Percentiles rank a stretch among this genome's conserved stretches.
Evolutionary conservation across 1,284 basidiomycete genomes (phyloP).

Genomic region (Boletellus sp.): DNA sequence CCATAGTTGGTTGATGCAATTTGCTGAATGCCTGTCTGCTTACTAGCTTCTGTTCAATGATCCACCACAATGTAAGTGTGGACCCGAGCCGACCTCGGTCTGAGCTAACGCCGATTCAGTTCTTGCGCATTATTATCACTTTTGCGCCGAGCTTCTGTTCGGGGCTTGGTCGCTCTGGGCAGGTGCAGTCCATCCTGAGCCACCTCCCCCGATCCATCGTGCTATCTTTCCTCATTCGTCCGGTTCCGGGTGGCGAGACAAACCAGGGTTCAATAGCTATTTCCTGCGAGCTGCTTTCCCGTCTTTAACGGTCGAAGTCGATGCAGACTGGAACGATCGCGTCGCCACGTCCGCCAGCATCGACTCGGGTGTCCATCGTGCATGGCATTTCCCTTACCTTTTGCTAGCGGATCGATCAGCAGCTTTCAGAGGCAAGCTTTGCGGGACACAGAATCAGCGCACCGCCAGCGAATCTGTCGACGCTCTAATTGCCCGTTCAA

Average conservation of each 20-base stretch:
- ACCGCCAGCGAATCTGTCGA: slow-evolving; percentile 65
- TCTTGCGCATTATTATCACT: slow-evolving; percentile 80
- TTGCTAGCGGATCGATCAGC: slow-evolving; percentile 74
- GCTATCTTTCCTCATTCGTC: slow-evolving; percentile 64
- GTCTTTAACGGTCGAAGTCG: slow-evolving; percentile 62
- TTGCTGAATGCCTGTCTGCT: slow-evolving; percentile 4
- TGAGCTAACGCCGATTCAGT: slow-evolving; percentile 35
- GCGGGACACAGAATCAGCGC: slow-evolving; percentile 61
- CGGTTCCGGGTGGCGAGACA: slow-evolving; percentile 66
- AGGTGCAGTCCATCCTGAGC: slow-evolving; percentile 38
- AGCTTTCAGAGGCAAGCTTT: slow-evolving; percentile 61
- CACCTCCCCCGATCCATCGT: slow-evolving; percentile 58
- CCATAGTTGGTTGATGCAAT: not conserved
- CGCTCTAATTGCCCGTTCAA: slow-evolving; percentile 17
- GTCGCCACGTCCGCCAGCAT: slow-evolving; percentile 32
- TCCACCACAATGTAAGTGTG: slow-evolving; percentile 49
- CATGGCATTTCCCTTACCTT: slow-evolving; percentile 56
- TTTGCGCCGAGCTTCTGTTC: slow-evolving; percentile 73
- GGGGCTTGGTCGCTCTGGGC: slow-evolving; percentile 73
- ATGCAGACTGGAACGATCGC: slow-evolving; percentile 69
- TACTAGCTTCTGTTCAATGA: slow-evolving; percentile 60
- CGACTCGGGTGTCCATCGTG: slow-evolving; percentile 24
- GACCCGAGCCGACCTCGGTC: not conserved
- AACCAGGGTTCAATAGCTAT: slow-evolving; percentile 69
- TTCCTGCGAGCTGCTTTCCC: slow-evolving; percentile 77